Conservation (phyloP, 345 rosid species). For the Reutealis trisperma region DNA sequence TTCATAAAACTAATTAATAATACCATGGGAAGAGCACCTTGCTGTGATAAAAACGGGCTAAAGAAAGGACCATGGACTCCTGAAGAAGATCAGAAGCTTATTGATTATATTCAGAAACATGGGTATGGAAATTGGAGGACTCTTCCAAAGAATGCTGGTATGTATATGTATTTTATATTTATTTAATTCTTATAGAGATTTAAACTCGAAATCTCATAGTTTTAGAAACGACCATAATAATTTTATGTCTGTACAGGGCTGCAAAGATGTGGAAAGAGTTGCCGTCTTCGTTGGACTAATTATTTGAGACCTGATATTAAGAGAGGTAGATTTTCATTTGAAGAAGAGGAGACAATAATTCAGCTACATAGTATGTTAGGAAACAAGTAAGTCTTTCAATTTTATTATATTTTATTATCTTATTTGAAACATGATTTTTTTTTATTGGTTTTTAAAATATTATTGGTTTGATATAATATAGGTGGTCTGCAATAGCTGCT, state of each 20-base stretch:
- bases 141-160: slow-evolving; percentile 36
- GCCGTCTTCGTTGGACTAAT: slow-evolving; percentile 40
- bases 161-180: neutral
- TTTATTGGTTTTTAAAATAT: no score
- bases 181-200: neutral
- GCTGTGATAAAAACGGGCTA: slow-evolving; percentile 30
- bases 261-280: slow-evolving; percentile 37
- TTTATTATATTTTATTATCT: neutral
- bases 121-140: slow-evolving; percentile 39
- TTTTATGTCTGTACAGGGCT: slow-evolving; percentile 8
- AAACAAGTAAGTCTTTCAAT: slow-evolving; percentile 23
- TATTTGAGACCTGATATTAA: slow-evolving; percentile 34
- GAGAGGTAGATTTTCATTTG: slow-evolving; percentile 34
- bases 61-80: slow-evolving; percentile 39
- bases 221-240: neutral
- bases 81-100: slow-evolving; percentile 34
- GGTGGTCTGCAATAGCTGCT: slow-evolving; percentile 36
- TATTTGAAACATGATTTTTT: neutral
- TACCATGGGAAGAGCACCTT: slow-evolving; percentile 31
- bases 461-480: neutral
- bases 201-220: no score
- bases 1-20: no score
- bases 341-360: slow-evolving; percentile 33
- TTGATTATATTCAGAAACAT: slow-evolving; percentile 30
- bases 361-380: slow-evolving; percentile 30